Base-by-base conservation (phyloP, 352 stramenopile species). In the Pseudoperonospora humuli region DNA sequence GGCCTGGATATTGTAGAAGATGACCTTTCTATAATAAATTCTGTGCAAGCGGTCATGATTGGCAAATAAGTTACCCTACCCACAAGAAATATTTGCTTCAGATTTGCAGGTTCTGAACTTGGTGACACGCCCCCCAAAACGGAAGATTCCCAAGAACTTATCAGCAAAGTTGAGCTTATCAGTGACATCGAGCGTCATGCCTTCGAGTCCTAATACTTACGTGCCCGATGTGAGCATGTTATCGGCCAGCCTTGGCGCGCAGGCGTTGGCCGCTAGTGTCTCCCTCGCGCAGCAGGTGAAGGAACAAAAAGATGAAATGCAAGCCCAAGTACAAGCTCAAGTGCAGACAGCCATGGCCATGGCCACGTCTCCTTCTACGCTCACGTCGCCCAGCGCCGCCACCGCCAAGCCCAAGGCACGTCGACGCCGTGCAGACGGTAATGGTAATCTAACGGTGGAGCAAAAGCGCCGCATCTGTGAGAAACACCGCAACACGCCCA, bases 381-480 rank as follows among this genome's bases (percentile, higher is more conserved):
- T 32, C 7, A 24, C 29, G 7, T n/a, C 21, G 4, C 8, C 17
- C 18, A 24, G 18, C 4, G 14, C 25, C 6, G 39, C 29, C 8
- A 29, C 17, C 13, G n/a, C 39, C 26, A 64, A 52, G 19, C 27
- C 40, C 38, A 72, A 68, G 26, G 31, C 28, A 7, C 54, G 64
- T 11, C 67, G 58, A 9, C 67, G 73, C 17, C 71, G 77, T 28
- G 61, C 61, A 17, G 77, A 82, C 18, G 80, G 80, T 21, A 69
- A 62, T 36, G 80, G 80, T 20, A 93, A 93, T 57, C 59, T 93
- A 23, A 93, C 80, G 45, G 76, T 90, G 17, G 77, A 93, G 51
- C 80, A 93, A 62, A 90, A 90, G 72, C 80, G 77, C 15, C 75
- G 77, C 54, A 93, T 93, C 59, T 90, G 77, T 50, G 77, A 90